Base-by-base conservation (phyloP, 1,139 yeast species). In the Taphrina flavorubra region DNA sequence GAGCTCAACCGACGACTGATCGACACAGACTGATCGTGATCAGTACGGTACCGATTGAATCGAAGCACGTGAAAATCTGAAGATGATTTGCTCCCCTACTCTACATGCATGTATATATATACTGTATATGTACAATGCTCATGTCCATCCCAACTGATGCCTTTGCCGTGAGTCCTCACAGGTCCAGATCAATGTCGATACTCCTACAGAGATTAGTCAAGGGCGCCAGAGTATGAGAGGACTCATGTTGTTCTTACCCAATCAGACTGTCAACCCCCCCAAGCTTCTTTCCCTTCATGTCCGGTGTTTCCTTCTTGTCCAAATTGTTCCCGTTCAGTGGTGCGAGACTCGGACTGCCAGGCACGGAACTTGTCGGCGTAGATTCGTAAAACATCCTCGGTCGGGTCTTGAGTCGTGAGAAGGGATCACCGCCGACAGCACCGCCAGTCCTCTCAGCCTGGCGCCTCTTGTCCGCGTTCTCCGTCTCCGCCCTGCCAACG, bases 391-490 rank as follows among this genome's bases (percentile, higher is more conserved):
- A 92, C 71, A 91, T 87, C 75, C 90, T 85, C 0, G 97, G 90
- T 71, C 86, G 87, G 0, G 97, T 92, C 77, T 91, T 88, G 75
- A 94, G 84, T 77, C 98, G 85, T 72, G 91, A 87, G 78, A 94
- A 94, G 44, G 99, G 98, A 80, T 94, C 96, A 6, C 67, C 67
- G 20, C 81, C 80, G 62, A 83, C 87, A 67, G 84, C 82, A 42
- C 81, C 82, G 61, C 80, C 81, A 44, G 75, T 71, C 42, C 73
- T 69, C 49, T 76, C 77, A 0, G 82, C 80, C 70, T 83, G 79
- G 2, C 72, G 70, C 69, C 87, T 82, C 74, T 82, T 82, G 72
- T 85, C 89, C 6, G 83, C 82, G 57, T 87, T 85, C 74, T 82
- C 83, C 65, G 87, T 79, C 77, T 92, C 98, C 0, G 97, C 97